phyloP scores from a whole-genome alignment of 2,329 filamentous ascomycete genomes.

The Didymella glomerata region DNA sequence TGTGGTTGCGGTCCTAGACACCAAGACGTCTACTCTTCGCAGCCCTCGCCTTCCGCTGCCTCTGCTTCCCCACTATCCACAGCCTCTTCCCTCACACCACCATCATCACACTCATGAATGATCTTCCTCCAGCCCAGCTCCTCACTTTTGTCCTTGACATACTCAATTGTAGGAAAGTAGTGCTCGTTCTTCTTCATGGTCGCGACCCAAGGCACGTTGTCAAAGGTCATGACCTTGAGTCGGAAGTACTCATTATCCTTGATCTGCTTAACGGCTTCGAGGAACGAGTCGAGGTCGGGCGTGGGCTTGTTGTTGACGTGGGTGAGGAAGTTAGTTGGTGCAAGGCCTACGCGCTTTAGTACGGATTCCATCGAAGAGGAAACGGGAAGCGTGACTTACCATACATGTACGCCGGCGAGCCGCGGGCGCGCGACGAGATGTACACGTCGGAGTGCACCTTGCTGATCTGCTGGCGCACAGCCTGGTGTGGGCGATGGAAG shows the following conservation, averaged over 20 bases:
- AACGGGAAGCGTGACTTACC: conserved; percentile 59
- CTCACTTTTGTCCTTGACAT: conserved; percentile 63
- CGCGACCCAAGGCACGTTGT: conserved; percentile 98
- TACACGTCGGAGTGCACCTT: conserved; percentile 97
- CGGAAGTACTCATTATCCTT: conserved; percentile 98
- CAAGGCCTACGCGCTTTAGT: conserved; percentile 69
- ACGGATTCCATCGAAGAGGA: conserved; percentile 71
- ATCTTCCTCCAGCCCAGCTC: conserved; percentile 66
- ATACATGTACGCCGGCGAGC: conserved; percentile 50
- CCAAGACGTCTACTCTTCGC: conserved; percentile 25
- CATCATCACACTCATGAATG: conserved; percentile 61
- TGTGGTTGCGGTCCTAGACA: no score
- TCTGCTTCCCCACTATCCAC: conserved; percentile 43
- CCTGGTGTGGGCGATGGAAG: conserved; percentile 91
- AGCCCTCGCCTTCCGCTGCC: conserved; percentile 35
- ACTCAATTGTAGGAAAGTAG: conserved; percentile 78
- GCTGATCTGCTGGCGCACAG: conserved; percentile 95
- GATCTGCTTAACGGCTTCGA: conserved; percentile 83
- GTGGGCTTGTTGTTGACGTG: conserved; percentile 92
- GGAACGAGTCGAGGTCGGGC: conserved; percentile 80
- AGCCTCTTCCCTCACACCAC: conserved; percentile 46
- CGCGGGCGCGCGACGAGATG: conserved; percentile 74
- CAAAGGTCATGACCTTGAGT: conserved; percentile 95
- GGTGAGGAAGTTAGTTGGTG: conserved; percentile 96
- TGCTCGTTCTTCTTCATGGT: conserved; percentile 99